Base-by-base conservation (phyloP, 495 filamentous ascomycete species). In the Recurvomyces mirabilis region DNA sequence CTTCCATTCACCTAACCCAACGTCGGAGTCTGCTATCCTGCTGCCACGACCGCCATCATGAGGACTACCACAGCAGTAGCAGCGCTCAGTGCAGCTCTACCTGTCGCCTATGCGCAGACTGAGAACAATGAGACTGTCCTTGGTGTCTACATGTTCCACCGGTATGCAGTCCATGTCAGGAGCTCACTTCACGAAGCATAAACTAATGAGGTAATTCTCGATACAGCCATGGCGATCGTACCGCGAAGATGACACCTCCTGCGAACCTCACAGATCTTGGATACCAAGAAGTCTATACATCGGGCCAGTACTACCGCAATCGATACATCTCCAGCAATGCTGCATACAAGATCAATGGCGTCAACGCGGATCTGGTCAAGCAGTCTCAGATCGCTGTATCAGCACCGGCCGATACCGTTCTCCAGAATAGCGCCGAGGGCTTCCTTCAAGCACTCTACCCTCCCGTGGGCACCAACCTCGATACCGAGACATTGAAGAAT, bases 381-480 rank as follows among this genome's bases (percentile, higher is more conserved):
- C 62, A 70, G 14, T 68, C 65, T 14, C 79, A 83, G 52, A 65
- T 84, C 49, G 65, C 60, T 12, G 72, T 72, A 17, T 69, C 68
- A 9, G 63, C 74, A 2, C 63, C 63, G 12, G 44, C 49, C 37
- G 58, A 63, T 38, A 56, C 46, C 34, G 63, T 66, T 5, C 54
- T 66, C 1, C 56, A 63, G 46, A 64, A 50, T 42, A 59, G 55
- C 12, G 63, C 63, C 26, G 43, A 39, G 21, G 54, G 68, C 19
- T 82, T 79, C 58, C 49, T 81, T 30, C 78, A 82, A 51, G 75
- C 68, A 23, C 63, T 82, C 4, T 82, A 81, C 38, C 78, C 78
- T 1, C 73, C 77, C 1, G 70, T 70, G 0, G 73, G 73, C 6
- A 39, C 54, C 3, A 40, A 52, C 1, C 53, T 60, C 13, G 58